Percentiles rank a stretch among this genome's conserved stretches.
Evolutionary conservation across 208 protist genomes (phyloP).

Genomic region (Wallacemonas rigidus): DNA sequence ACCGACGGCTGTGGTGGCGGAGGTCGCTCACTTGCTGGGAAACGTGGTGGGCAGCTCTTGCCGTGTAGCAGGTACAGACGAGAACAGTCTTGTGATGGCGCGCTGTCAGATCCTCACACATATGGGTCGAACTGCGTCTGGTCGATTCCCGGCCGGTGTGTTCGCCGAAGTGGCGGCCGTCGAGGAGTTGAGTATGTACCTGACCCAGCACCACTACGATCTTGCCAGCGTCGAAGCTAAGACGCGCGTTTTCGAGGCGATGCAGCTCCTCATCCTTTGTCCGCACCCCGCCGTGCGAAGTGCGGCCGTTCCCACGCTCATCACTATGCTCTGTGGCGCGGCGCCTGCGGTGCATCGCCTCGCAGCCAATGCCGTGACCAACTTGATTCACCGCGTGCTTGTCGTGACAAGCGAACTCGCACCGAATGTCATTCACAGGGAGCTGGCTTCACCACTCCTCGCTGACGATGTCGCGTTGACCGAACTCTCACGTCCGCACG

Average conservation of each 20-base stretch:
- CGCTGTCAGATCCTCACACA: not conserved
- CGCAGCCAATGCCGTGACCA: not conserved
- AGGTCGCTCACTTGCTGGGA: not conserved
- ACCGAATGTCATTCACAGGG: not conserved
- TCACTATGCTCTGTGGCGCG: not conserved
- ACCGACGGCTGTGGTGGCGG: not conserved
- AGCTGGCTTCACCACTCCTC: not conserved
- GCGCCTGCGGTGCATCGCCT: not conserved
- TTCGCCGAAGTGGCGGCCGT: not conserved
- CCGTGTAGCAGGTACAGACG: not conserved
- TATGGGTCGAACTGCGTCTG: not conserved
- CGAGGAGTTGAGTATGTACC: not conserved
- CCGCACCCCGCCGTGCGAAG: not conserved
- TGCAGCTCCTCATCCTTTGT: constrained; percentile 1
- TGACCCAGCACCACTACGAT: not conserved
- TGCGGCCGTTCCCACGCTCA: not conserved
- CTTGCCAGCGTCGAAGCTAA: not conserved
- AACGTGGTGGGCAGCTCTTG: not conserved
- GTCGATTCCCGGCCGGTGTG: not conserved
- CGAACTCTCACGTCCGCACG: too few species aligned
- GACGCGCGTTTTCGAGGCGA: not conserved
- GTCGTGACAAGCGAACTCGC: not conserved
- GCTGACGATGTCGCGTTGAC: not conserved
- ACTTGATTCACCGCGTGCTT: not conserved
- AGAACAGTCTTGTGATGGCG: not conserved